Conservation (phyloP, 768 basidiomycete genomes). For the Russula compacta region DNA sequence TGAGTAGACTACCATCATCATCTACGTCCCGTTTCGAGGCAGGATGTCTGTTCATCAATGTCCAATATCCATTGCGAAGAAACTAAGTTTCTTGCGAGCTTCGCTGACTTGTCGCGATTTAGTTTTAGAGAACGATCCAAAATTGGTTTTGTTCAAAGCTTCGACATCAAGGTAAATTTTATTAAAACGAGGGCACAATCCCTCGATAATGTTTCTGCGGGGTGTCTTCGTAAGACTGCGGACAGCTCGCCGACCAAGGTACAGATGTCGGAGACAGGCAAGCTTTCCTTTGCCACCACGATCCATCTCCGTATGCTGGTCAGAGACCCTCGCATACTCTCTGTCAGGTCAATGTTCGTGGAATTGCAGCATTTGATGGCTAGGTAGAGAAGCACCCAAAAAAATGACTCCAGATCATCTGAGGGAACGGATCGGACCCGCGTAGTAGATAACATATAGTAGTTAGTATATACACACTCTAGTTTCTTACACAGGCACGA, state of each 20-base stretch:
- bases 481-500: too few relatives aligned
- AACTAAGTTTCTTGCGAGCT: background rate
- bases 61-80: background rate
- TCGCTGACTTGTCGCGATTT: background rate
- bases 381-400: slow-evolving; percentile 12
- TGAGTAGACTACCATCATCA: background rate
- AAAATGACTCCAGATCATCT: slow-evolving; percentile 19
- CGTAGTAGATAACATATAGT: too few relatives aligned
- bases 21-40: background rate
- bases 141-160: too few relatives aligned
- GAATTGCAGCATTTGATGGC: background rate
- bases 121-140: too few relatives aligned
- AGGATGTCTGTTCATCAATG: background rate
- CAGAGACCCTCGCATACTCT: background rate
- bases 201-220: background rate
- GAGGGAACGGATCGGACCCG: too few relatives aligned
- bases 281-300: background rate
- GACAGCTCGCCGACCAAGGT: background rate
- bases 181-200: background rate
- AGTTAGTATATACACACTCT: too few relatives aligned
- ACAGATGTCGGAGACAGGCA: background rate
- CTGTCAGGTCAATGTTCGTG: background rate
- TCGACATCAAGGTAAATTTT: background rate
- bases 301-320: background rate
- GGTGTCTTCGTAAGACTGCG: background rate